Evolutionary conservation across 192 early-diverging fungal species (phyloP), one percentile per base, ranked within the genome.

Genomic region (Entomortierella parvispora): DNA sequence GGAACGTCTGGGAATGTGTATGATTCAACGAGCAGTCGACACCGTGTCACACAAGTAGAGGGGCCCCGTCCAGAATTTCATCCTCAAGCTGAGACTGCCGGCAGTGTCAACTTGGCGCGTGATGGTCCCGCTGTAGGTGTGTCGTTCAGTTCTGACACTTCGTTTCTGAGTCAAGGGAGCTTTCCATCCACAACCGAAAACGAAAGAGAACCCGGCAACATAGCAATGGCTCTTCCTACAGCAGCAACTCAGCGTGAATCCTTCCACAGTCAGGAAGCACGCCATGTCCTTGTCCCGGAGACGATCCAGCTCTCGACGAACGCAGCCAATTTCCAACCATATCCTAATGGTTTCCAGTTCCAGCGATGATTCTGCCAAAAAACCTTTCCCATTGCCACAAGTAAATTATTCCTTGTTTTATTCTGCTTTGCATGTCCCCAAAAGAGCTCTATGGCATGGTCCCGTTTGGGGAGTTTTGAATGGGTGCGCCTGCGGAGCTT

Each of bases 231-330:
- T 18, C 26, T 17, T 22, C 12, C 29, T 11, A 22, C 4, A 33
- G 4, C 58, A 60, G 8, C 58, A 60, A 32, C 20, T 14, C 59
- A 25, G 9, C 31, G 4, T 3, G 9, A 33, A 11, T 11, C 26
- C 0, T 29, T 44, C 25, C 10, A 43, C 18, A 43, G 18, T 42
- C 58, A 28, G 18, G 58, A 59, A 9, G 18, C 60, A 11, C 60
- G 60, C 7, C 64, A 67, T 29, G 22, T 75, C 18, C 59, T 76
- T 5, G 45, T 62, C 20, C 59, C 72, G 37, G 72, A 76, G 26
- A 76, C 60, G 14, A 68, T 77, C 31, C 74, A 77, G 34, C 53
- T 64, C 31, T 68, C 74, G 51, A 67, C 64, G 20, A 67, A 67
- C 37, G 63, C 44, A 22, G 58, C 71, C 45, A 76, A 68, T 18